These are phyloP conservation scores for Chamaecrista fasciculata DNA, from an alignment of 306 rosid species.

Conservation along the genomic window DNA sequence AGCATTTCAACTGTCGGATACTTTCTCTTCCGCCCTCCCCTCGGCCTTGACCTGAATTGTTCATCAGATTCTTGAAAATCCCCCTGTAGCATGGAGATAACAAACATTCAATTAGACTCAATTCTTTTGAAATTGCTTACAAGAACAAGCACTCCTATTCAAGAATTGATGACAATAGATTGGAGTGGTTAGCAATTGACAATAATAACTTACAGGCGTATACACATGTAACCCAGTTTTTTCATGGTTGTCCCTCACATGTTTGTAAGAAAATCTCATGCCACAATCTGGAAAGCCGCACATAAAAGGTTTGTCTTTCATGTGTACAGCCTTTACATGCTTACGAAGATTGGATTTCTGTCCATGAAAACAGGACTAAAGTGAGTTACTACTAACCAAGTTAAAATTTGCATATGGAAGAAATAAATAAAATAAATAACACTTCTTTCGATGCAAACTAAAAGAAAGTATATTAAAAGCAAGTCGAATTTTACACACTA, in stretches of 20 bases:
- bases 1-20: conserved; percentile 70
- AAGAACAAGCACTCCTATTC: not conserved
- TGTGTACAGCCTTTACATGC: conserved; percentile 56
- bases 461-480: not conserved
- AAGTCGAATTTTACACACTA: not conserved
- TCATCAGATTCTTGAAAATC: conserved; percentile 76
- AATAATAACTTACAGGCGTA: conserved; percentile 37
- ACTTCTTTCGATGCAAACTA: not conserved
- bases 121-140: not conserved
- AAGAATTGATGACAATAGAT: not conserved
- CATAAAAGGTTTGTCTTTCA: conserved; percentile 39
- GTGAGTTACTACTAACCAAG: not conserved
- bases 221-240: conserved; percentile 49
- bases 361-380: not conserved
- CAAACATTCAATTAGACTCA: not conserved
- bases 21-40: conserved; percentile 78
- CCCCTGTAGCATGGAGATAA: conserved; percentile 48
- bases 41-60: conserved; percentile 66
- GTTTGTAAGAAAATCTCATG: conserved; percentile 63
- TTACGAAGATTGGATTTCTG: conserved; percentile 56
- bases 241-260: conserved; percentile 66
- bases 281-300: conserved; percentile 60
- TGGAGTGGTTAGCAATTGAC: not conserved
- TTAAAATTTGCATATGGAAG: not conserved
- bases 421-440: too few species aligned